Evolutionary conservation across 192 early-diverging fungal genomes (phyloP), one percentile per base, ranked within the genome.

Genomic region (Backusella morwellensis): DNA sequence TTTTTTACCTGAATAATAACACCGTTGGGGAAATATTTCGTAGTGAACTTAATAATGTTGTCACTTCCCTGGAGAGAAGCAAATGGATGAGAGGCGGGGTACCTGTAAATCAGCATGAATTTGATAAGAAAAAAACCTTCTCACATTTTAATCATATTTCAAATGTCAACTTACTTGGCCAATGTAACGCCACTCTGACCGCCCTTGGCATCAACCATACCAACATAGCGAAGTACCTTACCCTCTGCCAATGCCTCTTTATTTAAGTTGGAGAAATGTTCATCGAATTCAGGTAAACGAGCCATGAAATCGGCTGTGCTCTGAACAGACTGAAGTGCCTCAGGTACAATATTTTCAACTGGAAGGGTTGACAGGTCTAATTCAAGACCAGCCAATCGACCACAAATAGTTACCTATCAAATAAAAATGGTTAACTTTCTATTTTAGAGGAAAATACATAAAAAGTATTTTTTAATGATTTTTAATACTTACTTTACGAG

Each of bases 281-380:
- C 88, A 76, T 99, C 98, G 75, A 89, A 96, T 73, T 91, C 85
- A 19, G 97, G 93, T 70, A 98, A 87, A 54, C 90, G 82, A 23
- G 41, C 66, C 93, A 99, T 92, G 86, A 99, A 99, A 74, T 95
- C 95, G 21, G 88, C 88, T 6, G 96, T 89, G 32, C 92, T 82
- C 6, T 86, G 59, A 19, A 95, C 88, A 14, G 78, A 72, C 21
- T 93, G 94, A 59, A 99, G 91, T 32, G 82, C 78, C 74, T 93
- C 91, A 54, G 98, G 98, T 38, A 99, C 97, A 84, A 99, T 97
- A 86, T 98, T 99, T 84, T 99, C 96, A 15, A 98, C 92, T 0
- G 87, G 83, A 59, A 99, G 87, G 12, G 94, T 94, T 35, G 92
- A 90, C 67, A 93, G 86, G 72, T 90, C 86, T 35, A 97, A 77